phyloP scores from a whole-genome alignment of 192 early-diverging fungal species.

The Mortierella hygrophila region DNA sequence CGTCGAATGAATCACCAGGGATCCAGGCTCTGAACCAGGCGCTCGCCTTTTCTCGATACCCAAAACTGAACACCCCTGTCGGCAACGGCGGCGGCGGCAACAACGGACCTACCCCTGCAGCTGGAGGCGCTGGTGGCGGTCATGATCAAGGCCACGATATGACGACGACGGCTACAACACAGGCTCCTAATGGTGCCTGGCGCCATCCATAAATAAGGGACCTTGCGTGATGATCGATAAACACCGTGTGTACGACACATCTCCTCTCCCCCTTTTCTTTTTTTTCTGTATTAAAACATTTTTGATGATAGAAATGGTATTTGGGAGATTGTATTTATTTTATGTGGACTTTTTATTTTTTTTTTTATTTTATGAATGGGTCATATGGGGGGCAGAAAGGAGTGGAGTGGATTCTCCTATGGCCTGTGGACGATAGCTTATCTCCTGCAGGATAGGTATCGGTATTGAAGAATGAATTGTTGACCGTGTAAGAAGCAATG shows the following conservation, averaged over 20 bases:
- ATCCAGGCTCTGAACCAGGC: conserved; percentile 21
- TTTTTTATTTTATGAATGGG: no score
- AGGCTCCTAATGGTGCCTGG: not conserved
- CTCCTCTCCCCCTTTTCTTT: not conserved
- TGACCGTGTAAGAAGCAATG: not conserved
- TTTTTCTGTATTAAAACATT: not conserved
- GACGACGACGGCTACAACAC: not conserved
- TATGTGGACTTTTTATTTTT: no score
- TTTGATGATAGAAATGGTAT: not conserved
- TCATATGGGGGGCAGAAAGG: not conserved
- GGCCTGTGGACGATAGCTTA: not conserved
- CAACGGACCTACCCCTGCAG: not conserved
- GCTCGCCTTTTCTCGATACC: conserved; percentile 13
- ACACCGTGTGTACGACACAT: not conserved
- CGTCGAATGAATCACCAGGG: not conserved
- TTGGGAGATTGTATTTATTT: not conserved
- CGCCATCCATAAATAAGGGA: not conserved
- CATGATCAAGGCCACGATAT: not conserved
- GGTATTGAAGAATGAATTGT: not conserved
- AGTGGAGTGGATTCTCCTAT: not conserved
- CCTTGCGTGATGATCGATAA: not conserved
- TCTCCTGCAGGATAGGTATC: not conserved
- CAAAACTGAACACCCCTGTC: conserved; percentile 3
- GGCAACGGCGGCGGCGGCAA: not conserved
- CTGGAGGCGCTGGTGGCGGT: not conserved